phyloP scores from a whole-genome alignment of 2,329 filamentous ascomycete genomes.

The Erysiphe neolycopersici region DNA sequence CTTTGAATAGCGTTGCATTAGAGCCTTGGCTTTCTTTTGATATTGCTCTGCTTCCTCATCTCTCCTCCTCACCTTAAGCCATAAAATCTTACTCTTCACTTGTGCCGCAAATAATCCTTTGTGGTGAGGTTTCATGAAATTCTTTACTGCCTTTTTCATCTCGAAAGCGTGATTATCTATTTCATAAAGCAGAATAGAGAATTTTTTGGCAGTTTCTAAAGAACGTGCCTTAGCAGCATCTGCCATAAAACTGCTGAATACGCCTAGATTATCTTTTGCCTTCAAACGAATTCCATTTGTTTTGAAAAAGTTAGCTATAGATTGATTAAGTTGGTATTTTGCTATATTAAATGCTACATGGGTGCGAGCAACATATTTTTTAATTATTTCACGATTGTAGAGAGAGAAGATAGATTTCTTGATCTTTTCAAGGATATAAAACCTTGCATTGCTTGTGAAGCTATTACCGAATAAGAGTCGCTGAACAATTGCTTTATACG shows the following conservation, averaged over 20 bases:
- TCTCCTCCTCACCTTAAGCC: slow-evolving; percentile 26
- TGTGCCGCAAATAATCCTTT: slow-evolving; percentile 25
- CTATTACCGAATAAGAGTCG: background rate
- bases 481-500: background rate
- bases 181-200: too few species aligned
- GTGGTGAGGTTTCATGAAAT: slow-evolving; percentile 16
- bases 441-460: background rate
- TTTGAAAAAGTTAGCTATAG: background rate
- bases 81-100: slow-evolving; percentile 27
- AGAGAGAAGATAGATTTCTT: background rate
- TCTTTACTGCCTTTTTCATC: too few species aligned
- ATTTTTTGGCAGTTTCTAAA: too few species aligned
- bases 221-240: slow-evolving; percentile 4
- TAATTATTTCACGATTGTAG: too few species aligned
- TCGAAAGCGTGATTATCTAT: too few species aligned
- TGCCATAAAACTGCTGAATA: too few species aligned
- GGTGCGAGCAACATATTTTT: too few species aligned
- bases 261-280: background rate
- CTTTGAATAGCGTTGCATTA: too few species aligned
- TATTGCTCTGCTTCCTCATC: slow-evolving; percentile 21
- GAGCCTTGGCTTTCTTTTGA: slow-evolving; percentile 17
- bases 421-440: background rate
- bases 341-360: too few species aligned
- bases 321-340: too few species aligned
- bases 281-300: background rate